A percentile compares a stretch with the other conserved stretches of the same genome.
These are phyloP conservation scores for Peniophora sp. DNA, from an alignment of 1,284 basidiomycete species.

Conservation along the genomic window DNA sequence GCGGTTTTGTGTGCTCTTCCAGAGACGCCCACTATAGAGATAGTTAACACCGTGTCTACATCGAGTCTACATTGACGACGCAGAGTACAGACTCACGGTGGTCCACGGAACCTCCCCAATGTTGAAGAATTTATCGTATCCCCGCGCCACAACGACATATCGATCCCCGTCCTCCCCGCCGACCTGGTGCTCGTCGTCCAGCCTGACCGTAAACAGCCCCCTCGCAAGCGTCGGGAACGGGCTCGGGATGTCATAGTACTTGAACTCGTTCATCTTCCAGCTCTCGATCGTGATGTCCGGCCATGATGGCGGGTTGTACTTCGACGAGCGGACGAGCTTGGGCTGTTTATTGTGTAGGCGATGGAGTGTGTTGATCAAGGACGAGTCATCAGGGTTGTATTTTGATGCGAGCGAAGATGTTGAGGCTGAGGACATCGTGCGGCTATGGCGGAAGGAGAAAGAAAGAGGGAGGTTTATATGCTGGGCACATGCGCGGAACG, in stretches of 20 bases:
- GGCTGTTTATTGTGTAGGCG: conserved; percentile 41
- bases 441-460: conserved; percentile 11
- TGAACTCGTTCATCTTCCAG: conserved; percentile 96
- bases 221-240: conserved; percentile 89
- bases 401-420: not conserved
- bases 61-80: not conserved
- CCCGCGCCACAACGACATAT: conserved; percentile 80
- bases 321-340: conserved; percentile 51
- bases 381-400: conserved; percentile 35
- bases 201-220: conserved; percentile 70
- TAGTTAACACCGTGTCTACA: conserved; percentile 2
- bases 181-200: conserved; percentile 20
- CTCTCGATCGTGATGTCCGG: conserved; percentile 53
- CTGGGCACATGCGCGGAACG: not conserved
- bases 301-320: conserved; percentile 48
- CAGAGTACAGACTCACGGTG: conserved; percentile 44
- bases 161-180: conserved; percentile 19
- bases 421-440: conserved; percentile 7
- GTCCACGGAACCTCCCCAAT: conserved; percentile 95
- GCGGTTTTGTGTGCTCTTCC: conserved; percentile 62
- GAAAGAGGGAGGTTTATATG: not conserved
- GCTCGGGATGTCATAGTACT: conserved; percentile 82
- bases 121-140: conserved; percentile 99
- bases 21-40: conserved; percentile 70
- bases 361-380: conserved; percentile 47